Percentiles rank a stretch among this genome's conserved stretches.
Conservation (phyloP, 2,329 filamentous ascomycete species). For the Escovopsis sp. region DNA sequence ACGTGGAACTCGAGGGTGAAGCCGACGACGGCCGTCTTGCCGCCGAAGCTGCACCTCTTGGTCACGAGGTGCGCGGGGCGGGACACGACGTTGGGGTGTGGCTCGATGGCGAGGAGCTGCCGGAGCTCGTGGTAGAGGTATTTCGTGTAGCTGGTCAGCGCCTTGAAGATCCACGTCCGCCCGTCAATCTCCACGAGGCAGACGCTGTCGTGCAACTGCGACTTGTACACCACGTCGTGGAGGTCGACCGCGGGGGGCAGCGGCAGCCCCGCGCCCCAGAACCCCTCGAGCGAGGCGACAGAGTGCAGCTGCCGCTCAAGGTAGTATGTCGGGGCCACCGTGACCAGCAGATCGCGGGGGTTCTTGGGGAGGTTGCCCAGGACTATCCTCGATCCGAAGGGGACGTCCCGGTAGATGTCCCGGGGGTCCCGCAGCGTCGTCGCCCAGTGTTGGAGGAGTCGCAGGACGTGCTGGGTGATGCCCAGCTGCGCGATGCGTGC, state of each 20-base stretch:
- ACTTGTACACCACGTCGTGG: conserved; percentile 31
- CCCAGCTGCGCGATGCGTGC: conserved; percentile 32
- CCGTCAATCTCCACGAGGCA: conserved; percentile 34
- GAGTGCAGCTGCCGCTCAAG: conserved; percentile 39
- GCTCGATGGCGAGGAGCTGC: conserved; percentile 35
- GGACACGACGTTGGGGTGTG: conserved; percentile 38
- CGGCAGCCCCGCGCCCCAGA: conserved; percentile 28
- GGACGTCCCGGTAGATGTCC: conserved; percentile 28
- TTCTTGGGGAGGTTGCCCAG: conserved; percentile 35
- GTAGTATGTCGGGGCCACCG: conserved; percentile 34
- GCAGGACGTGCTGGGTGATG: conserved; percentile 38
- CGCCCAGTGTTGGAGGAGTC: conserved; percentile 39
- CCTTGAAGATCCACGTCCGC: conserved; percentile 40
- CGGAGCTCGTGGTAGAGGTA: conserved; percentile 48
- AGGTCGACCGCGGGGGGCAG: conserved; percentile 36
- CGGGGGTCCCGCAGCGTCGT: conserved; percentile 13
- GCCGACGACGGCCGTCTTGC: conserved; percentile 39
- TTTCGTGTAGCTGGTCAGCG: conserved; percentile 40
- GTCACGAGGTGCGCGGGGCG: conserved; percentile 39
- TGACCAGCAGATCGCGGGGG: conserved; percentile 29
- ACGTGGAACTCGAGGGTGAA: conserved; percentile 41
- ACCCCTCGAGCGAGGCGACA: conserved; percentile 22
- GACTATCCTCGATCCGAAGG: conserved; percentile 44
- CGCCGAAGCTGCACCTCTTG: conserved; percentile 41
- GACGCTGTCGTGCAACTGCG: conserved; percentile 44